These are phyloP conservation scores for Ceriops decandra DNA, from an alignment of 345 rosid species.

Conservation along the genomic window DNA sequence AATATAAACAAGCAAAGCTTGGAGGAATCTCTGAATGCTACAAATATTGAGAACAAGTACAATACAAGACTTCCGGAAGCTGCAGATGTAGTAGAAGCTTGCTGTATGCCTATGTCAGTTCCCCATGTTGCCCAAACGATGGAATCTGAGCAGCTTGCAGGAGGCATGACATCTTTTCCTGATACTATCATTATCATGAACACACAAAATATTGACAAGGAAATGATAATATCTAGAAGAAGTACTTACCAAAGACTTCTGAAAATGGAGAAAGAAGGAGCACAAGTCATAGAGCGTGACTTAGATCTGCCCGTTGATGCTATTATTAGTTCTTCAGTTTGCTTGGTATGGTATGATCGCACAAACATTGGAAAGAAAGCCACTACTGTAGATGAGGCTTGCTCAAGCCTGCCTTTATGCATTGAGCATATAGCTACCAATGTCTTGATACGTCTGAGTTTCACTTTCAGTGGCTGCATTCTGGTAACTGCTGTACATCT, in stretches of 20 bases:
- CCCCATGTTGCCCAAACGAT: conserved; percentile 25
- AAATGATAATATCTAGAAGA: conserved; percentile 85
- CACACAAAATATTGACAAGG: conserved; percentile 67
- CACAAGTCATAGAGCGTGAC: conserved; percentile 87
- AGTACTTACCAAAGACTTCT: conserved; percentile 73
- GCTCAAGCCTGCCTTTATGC: conserved; percentile 58
- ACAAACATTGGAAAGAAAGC: conserved; percentile 52
- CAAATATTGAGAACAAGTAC: conserved; percentile 35
- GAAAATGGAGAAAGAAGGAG: conserved; percentile 77
- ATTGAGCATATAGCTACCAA: conserved; percentile 77
- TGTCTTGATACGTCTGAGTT: conserved; percentile 72
- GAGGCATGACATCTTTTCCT: conserved; percentile 30
- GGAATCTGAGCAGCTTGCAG: conserved; percentile 37
- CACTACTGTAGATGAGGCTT: conserved; percentile 48
- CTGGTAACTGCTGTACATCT: conserved; percentile 48
- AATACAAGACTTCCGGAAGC: conserved; percentile 27
- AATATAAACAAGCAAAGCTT: conserved; percentile 27
- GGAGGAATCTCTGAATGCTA: conserved; percentile 43
- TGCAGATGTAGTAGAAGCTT: conserved; percentile 34
- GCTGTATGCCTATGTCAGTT: conserved; percentile 29
- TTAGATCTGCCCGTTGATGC: conserved; percentile 73
- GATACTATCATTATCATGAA: conserved; percentile 57
- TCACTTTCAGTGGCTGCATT: conserved; percentile 71
- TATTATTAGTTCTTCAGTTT: conserved; percentile 61
- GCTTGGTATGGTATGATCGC: conserved; percentile 81